Conservation (phyloP, 306 rosid species). For the Sesbania bispinosa region DNA sequence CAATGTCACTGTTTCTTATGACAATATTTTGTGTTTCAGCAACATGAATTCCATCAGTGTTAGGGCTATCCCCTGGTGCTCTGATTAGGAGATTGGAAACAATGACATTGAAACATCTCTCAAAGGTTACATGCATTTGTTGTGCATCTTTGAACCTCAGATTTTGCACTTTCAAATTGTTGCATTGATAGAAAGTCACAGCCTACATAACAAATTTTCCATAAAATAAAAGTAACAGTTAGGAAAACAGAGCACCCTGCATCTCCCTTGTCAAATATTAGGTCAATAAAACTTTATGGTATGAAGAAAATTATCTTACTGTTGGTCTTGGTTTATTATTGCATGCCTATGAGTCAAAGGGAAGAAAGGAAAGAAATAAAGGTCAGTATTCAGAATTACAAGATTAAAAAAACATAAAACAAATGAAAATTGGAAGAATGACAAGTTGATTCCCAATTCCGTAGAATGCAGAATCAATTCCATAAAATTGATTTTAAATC, state of each 20-base stretch:
- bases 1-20: conserved; percentile 47
- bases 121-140: conserved; percentile 62
- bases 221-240: not conserved
- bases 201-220: conserved; percentile 43
- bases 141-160: conserved; percentile 57
- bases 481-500: no score
- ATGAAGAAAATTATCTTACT: conserved; percentile 41
- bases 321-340: conserved; percentile 63
- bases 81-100: conserved; percentile 44
- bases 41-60: conserved; percentile 90
- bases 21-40: conserved; percentile 50
- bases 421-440: not conserved
- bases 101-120: conserved; percentile 48
- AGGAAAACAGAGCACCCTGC: not conserved
- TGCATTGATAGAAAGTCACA: conserved; percentile 61
- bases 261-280: not conserved
- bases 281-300: not conserved
- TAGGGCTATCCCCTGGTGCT: conserved; percentile 76
- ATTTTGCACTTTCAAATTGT: conserved; percentile 42
- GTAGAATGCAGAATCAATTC: no score
- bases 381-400: not conserved
- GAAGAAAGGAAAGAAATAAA: not conserved
- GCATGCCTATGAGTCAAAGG: conserved; percentile 58
- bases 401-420: not conserved
- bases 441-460: no score